Evolutionary conservation across 331 rosid genomes (phyloP).

Genomic region (Quercus tomentella): DNA sequence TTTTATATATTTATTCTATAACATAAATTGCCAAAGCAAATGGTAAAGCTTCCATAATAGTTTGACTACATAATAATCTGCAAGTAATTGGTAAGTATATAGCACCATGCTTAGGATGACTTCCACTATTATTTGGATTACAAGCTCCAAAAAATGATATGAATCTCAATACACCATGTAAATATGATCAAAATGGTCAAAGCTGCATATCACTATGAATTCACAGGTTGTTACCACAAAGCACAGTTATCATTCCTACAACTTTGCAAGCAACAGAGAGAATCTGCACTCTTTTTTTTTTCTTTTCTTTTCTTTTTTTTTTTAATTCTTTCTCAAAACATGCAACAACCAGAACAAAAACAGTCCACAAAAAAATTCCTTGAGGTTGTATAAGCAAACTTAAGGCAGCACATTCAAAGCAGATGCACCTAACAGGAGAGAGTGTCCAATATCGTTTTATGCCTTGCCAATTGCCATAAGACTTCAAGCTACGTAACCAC

Average conservation of each 20-base stretch:
- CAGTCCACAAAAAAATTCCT: background rate
- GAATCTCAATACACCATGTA: background rate
- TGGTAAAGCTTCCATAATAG: background rate
- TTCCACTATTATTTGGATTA: background rate
- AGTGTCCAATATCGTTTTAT: no score
- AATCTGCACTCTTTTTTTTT: background rate
- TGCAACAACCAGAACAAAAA: background rate
- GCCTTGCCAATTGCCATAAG: background rate
- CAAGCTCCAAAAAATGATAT: background rate
- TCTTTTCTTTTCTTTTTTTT: no score
- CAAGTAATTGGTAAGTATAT: background rate
- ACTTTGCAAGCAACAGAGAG: background rate
- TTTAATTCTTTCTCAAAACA: background rate
- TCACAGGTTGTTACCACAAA: background rate
- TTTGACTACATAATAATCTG: background rate
- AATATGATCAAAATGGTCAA: background rate
- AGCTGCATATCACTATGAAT: background rate
- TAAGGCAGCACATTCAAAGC: background rate
- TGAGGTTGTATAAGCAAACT: background rate
- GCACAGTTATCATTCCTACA: background rate
- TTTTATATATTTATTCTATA: no score
- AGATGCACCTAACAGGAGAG: background rate
- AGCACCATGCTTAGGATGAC: background rate
- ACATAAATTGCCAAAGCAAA: background rate
- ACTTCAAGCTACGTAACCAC: background rate